Base-by-base conservation (phyloP, 179 eudicot species). In the Spergularia azorica region DNA sequence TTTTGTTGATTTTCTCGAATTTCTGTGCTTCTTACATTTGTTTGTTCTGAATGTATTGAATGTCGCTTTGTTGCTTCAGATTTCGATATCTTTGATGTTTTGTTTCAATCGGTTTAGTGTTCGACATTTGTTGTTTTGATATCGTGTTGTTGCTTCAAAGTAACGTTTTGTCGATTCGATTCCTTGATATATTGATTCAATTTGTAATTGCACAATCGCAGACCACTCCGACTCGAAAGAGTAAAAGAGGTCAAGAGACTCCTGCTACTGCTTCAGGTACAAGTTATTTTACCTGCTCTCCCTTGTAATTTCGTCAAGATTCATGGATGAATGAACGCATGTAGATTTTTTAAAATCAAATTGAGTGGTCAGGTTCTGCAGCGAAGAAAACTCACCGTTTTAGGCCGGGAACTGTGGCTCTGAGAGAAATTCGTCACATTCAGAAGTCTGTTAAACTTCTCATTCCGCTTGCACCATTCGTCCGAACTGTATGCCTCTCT, bases 391-490 rank as follows among this genome's bases (percentile, higher is more conserved):
- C 20, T 2, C 74, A 36, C 17, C 78, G 87, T 3, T 68, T 39
- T 76, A 85, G 77, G 84, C 88, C 90, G 3, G 97, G 94, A 38
- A 84, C 87, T 0, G 86, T 76, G 38, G 94, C 97, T 17, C 81
- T 91, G 69, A 79, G 88, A 46, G 94, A 91, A 82, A 91, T 91
- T 77, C 85, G 97, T 57, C 82, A 76, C 51, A 77, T 77, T 39
- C 94, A 91, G 84, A 91, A 85, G 82, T 72, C 89, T 12, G 41
- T 68, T 8, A 32, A 84, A 0, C 94, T 81, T 26, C 72, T 90
- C 20, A 84, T 91, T 74, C 97, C 94, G 43, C 84, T 84, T 83
- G 92, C 92, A 14, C 94, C 94, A 46, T 90, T 90, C 56, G 74
- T 87, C 46, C 82, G 94, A 63, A 43, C 69, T 59, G 92, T 90